phyloP scores from a whole-genome alignment of 768 basidiomycete species.

The Naematelia aurantialba region DNA sequence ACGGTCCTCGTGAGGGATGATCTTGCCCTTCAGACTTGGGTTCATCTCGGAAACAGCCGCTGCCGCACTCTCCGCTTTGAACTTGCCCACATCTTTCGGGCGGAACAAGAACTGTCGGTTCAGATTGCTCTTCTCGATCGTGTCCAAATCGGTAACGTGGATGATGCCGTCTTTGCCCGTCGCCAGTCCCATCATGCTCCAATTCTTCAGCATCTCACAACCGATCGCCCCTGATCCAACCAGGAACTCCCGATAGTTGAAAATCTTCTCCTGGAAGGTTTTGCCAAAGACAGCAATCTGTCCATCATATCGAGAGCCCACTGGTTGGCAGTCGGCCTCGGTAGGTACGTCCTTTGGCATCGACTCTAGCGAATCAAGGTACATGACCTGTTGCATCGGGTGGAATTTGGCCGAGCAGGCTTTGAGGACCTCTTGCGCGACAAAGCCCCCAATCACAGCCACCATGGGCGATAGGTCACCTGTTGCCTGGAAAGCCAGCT shows the following conservation, averaged over 20 bases:
- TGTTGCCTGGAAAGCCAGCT: constrained; percentile 83
- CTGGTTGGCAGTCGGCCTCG: constrained; percentile 78
- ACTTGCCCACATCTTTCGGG: constrained; percentile 89
- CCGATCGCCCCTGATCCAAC: constrained; percentile 99
- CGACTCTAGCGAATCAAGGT: constrained; percentile 96
- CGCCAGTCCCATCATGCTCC: constrained; percentile 97
- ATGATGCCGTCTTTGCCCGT: constrained; percentile 70
- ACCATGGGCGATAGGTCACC: constrained; percentile 86
- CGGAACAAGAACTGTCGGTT: constrained; percentile 98
- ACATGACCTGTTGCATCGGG: constrained; percentile 88
- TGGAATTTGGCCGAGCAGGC: constrained; percentile 97
- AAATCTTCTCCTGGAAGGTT: constrained; percentile 84
- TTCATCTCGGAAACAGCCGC: constrained; percentile 94
- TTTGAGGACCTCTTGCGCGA: constrained; percentile 96
- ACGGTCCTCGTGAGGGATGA: constrained; percentile 81
- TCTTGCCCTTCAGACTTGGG: constrained; percentile 78
- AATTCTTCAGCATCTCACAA: constrained; percentile 99
- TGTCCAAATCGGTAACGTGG: constrained; percentile 94
- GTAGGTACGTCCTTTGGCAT: constrained; percentile 70
- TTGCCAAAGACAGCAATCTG: constrained; percentile 96
- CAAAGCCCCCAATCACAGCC: constrained; percentile 93
- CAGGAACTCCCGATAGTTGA: constrained; percentile 85
- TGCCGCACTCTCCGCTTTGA: constrained; percentile 93
- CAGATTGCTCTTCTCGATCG: constrained; percentile 98
- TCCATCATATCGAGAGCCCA: constrained; percentile 79